Evolutionary conservation across 2,329 filamentous ascomycete species (phyloP).

Genomic region (Aquanectria penicillioides): DNA sequence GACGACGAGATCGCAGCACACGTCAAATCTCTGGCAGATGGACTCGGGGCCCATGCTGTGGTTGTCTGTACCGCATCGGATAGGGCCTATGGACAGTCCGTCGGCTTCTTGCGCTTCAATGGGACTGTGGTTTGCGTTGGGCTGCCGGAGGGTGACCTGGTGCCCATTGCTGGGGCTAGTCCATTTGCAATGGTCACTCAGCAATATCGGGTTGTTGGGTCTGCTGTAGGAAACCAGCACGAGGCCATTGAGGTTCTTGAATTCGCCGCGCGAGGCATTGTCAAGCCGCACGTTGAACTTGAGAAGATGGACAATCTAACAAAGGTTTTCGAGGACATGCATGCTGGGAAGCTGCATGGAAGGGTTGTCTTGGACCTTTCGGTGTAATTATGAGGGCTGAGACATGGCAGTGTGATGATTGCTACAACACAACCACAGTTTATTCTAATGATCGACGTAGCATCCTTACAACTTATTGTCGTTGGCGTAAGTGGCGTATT

Average conservation of each 20-base stretch:
- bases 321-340: not conserved
- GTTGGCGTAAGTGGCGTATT: too few species aligned
- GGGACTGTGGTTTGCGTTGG: constrained; percentile 6
- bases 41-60: not conserved
- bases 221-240: not conserved
- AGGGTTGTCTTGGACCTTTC: too few species aligned
- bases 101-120: not conserved
- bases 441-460: too few species aligned
- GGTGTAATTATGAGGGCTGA: too few species aligned
- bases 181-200: not conserved
- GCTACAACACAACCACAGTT: too few species aligned
- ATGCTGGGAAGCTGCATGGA: not conserved
- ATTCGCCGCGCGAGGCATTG: not conserved
- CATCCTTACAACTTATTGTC: too few species aligned
- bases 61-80: not conserved
- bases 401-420: too few species aligned
- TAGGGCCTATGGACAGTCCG: not conserved
- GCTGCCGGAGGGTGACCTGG: not conserved
- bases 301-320: not conserved
- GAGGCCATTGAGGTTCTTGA: not conserved
- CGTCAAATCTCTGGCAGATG: not conserved
- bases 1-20: not conserved
- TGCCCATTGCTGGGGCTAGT: not conserved
- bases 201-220: not conserved
- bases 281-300: not conserved